A percentile compares a stretch with the other conserved stretches of the same genome.
phyloP scores from a whole-genome alignment of 805 yeast genomes.

The Kodamaea kakaduensis region DNA sequence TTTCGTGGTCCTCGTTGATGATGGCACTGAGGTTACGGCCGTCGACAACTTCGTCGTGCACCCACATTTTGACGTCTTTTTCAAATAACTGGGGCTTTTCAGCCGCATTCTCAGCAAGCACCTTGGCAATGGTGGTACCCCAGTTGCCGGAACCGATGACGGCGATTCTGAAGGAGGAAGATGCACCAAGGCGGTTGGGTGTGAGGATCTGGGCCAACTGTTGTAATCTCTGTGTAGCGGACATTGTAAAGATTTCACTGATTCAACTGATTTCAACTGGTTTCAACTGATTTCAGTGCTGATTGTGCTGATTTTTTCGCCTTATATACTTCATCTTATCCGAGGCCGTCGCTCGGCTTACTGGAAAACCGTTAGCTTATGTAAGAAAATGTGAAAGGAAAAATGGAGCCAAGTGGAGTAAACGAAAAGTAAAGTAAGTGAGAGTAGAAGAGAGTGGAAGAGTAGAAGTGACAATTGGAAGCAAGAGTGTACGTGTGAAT shows the following conservation, averaged over 20 bases:
- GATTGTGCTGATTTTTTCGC: background rate
- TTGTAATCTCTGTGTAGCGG: constrained; percentile 20
- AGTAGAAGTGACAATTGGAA: no score
- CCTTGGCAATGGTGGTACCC: constrained; percentile 47
- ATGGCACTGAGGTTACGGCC: constrained; percentile 42
- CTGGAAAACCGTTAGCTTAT: no score
- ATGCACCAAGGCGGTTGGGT: constrained; percentile 15
- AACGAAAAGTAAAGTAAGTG: no score
- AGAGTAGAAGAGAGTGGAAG: no score
- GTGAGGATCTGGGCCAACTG: constrained; percentile 27
- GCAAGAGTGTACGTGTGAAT: no score
- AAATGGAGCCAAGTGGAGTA: no score
- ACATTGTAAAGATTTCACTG: constrained; percentile 3
- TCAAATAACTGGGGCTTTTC: constrained; percentile 37
- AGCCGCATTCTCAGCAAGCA: constrained; percentile 40
- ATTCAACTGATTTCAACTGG: background rate
- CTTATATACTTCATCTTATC: constrained; percentile 1
- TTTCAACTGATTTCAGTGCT: no score
- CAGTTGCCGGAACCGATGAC: constrained; percentile 46
- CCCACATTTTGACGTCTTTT: constrained; percentile 44
- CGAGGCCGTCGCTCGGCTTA: no score
- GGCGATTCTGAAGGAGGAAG: constrained; percentile 29
- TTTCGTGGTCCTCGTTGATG: constrained; percentile 41
- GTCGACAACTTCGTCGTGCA: constrained; percentile 38
- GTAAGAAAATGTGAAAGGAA: no score